Percentiles rank a stretch among this genome's conserved stretches.
phyloP scores from a whole-genome alignment of 495 filamentous ascomycete species.

The Penicillium paxilli region DNA sequence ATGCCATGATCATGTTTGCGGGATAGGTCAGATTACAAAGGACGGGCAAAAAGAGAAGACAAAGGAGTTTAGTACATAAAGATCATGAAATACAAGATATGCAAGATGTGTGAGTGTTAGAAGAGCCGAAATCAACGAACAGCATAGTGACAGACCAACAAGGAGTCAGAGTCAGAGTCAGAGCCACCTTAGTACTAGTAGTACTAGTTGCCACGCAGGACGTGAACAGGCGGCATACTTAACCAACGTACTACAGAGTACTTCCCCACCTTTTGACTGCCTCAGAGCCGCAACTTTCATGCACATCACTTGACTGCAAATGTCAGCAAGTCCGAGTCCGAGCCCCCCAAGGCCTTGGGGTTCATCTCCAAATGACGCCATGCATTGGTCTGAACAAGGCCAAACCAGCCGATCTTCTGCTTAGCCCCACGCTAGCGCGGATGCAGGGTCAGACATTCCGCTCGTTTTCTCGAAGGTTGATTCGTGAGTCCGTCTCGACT shows the following conservation, averaged over 20 bases:
- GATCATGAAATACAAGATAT: background rate
- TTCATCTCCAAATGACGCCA: slow-evolving; percentile 24
- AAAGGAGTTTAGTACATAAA: background rate
- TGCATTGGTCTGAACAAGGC: slow-evolving; percentile 16
- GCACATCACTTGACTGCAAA: slow-evolving; percentile 31
- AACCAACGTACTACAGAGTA: background rate
- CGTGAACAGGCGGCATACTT: background rate
- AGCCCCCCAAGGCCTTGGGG: too few relatives aligned
- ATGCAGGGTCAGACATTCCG: slow-evolving; percentile 1
- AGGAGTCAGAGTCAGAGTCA: too few relatives aligned
- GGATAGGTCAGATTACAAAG: background rate
- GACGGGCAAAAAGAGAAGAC: background rate
- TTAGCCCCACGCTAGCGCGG: slow-evolving; percentile 9
- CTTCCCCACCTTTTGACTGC: background rate
- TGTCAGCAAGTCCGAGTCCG: slow-evolving; percentile 13
- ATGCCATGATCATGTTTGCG: slow-evolving; percentile 14
- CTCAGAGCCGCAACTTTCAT: slow-evolving; percentile 20
- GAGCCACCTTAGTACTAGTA: too few relatives aligned
- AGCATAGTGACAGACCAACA: background rate
- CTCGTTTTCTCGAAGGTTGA: background rate
- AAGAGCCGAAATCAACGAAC: background rate
- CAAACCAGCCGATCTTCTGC: slow-evolving; percentile 17
- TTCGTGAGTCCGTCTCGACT: background rate
- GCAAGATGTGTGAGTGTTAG: too few relatives aligned
- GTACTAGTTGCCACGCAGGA: slow-evolving; percentile 10